These are phyloP conservation scores for Citrus reticulata DNA, from an alignment of 345 rosid species.

Conservation along the genomic window DNA sequence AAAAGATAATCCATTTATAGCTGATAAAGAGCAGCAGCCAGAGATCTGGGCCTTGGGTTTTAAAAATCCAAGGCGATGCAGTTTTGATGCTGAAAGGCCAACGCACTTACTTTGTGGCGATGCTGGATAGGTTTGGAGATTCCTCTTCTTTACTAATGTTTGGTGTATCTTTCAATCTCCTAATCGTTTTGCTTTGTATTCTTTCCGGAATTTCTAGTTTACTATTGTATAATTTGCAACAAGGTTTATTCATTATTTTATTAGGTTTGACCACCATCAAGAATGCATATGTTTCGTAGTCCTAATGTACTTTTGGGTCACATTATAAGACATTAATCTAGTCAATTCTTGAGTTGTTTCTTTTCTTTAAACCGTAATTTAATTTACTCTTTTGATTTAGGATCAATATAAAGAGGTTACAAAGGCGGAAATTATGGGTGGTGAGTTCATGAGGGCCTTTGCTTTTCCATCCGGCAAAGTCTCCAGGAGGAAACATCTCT, in stretches of 20 bases:
- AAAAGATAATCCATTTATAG: constrained; percentile 39
- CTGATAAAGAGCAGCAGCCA: constrained; percentile 35
- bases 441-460: neutral
- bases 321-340: neutral
- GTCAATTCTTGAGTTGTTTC: neutral
- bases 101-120: constrained; percentile 53
- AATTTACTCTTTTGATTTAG: constrained; percentile 15
- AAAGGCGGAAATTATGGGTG: no score
- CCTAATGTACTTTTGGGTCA: neutral
- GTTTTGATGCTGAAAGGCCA: constrained; percentile 51
- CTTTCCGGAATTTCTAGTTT: neutral
- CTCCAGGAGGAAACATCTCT: constrained; percentile 24
- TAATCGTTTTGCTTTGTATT: neutral
- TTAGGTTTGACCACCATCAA: neutral
- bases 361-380: neutral
- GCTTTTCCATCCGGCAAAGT: constrained; percentile 14
- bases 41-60: constrained; percentile 67
- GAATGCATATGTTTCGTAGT: neutral
- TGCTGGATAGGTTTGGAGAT: constrained; percentile 42
- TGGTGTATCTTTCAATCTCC: neutral
- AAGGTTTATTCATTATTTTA: neutral
- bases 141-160: neutral
- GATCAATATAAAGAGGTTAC: constrained; percentile 26
- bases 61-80: constrained; percentile 57
- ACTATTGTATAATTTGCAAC: neutral